Conservation (phyloP, 2,329 filamentous ascomycete genomes). For the Dactylonectria macrodidyma region DNA sequence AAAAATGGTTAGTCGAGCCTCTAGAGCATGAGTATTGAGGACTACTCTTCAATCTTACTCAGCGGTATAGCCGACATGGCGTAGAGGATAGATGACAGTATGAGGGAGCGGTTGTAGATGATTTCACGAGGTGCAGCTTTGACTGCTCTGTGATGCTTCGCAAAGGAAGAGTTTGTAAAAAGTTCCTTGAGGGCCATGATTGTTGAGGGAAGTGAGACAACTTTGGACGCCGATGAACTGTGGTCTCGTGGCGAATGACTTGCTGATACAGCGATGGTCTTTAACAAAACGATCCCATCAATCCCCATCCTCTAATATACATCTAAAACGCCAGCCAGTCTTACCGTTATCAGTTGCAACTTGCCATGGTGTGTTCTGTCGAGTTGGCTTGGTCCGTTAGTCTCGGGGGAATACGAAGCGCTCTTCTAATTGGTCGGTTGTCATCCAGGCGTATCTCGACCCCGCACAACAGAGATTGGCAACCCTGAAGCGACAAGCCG, state of each 20-base stretch:
- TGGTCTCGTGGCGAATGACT: background rate
- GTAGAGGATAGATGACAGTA: constrained; percentile 8
- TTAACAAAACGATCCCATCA: background rate
- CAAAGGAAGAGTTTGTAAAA: constrained; percentile 8
- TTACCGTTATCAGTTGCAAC: background rate
- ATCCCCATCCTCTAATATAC: background rate
- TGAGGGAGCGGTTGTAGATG: constrained; percentile 3
- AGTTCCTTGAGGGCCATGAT: constrained; percentile 7
- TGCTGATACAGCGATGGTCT: background rate
- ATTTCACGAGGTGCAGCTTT: constrained; percentile 19
- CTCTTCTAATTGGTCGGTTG: background rate
- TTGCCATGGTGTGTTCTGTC: background rate
- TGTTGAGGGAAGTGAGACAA: background rate
- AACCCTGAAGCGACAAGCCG: too few species aligned
- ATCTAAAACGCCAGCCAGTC: background rate
- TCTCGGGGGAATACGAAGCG: constrained; percentile 14
- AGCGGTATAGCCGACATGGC: background rate
- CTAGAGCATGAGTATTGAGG: too few species aligned
- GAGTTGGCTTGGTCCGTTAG: background rate
- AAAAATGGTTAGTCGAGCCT: too few species aligned
- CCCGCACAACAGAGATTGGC: too few species aligned
- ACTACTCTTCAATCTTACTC: too few species aligned
- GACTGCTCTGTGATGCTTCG: constrained; percentile 12
- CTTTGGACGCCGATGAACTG: background rate
- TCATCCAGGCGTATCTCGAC: too few species aligned